These are phyloP conservation scores for Cytidiella melzeri DNA, from an alignment of 768 basidiomycete species.

Conservation along the genomic window DNA sequence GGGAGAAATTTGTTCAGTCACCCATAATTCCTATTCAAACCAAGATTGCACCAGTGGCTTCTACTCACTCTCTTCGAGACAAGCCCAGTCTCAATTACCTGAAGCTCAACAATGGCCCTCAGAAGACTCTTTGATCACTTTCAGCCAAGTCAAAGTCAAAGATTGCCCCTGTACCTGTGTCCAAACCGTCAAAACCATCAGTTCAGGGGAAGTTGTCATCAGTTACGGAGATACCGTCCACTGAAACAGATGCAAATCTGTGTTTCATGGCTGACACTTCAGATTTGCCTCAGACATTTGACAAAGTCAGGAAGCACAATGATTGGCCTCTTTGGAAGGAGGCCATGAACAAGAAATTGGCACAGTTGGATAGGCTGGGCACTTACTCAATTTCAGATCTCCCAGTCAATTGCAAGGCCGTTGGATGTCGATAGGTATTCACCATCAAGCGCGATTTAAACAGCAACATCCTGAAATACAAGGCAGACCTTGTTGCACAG, in stretches of 20 bases:
- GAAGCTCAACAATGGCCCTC: background rate
- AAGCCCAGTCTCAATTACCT: background rate
- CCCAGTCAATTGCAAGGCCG: too few species aligned
- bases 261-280: conserved; percentile 12
- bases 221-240: conserved; percentile 11
- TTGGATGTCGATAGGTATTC: too few species aligned
- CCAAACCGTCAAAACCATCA: background rate
- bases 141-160: too few species aligned
- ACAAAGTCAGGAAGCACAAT: too few species aligned
- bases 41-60: background rate
- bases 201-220: background rate
- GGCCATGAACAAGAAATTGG: conserved; percentile 20
- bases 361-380: too few species aligned
- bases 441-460: conserved; percentile 32
- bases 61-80: background rate
- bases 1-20: too few species aligned
- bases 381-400: too few species aligned
- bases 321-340: too few species aligned
- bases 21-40: background rate
- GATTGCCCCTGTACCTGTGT: background rate
- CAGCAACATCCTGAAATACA: conserved; percentile 31
- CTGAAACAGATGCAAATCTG: conserved; percentile 8
- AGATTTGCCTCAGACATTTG: too few species aligned
- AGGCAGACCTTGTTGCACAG: conserved; percentile 32
- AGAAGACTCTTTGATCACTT: too few species aligned